Conservation (phyloP, 768 basidiomycete genomes). For the Cystobasidiopsis lactophilus region DNA sequence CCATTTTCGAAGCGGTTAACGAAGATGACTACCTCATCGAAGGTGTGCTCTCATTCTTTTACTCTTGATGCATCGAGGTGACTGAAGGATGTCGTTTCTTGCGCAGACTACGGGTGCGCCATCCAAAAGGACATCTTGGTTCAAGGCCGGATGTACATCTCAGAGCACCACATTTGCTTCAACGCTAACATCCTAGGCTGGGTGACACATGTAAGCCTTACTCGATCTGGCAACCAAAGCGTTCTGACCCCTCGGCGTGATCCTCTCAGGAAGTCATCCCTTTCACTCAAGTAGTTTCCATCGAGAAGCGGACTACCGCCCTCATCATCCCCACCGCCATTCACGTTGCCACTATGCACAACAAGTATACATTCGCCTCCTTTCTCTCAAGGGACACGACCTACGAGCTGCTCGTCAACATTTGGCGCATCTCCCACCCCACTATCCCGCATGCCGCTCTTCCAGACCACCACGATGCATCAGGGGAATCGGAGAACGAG, state of each 20-base stretch:
- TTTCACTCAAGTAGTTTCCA: constrained; percentile 57
- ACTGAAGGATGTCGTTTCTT: background rate
- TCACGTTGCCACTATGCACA: constrained; percentile 56
- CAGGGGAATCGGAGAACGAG: constrained; percentile 4
- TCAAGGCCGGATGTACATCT: constrained; percentile 87
- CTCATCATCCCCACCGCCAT: constrained; percentile 95
- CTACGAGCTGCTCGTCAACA: constrained; percentile 83
- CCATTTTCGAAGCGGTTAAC: constrained; percentile 65
- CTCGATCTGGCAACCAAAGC: background rate
- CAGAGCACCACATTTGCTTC: constrained; percentile 98
- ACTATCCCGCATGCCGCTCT: constrained; percentile 27
- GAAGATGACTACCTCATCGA: constrained; percentile 97
- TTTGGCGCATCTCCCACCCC: constrained; percentile 78
- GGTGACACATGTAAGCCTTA: constrained; percentile 68
- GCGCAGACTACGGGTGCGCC: constrained; percentile 84
- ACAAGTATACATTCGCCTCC: constrained; percentile 83
- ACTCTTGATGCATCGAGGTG: no score
- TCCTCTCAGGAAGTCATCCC: constrained; percentile 51
- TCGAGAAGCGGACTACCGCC: constrained; percentile 96
- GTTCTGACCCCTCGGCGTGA: no score
- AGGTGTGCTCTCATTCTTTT: constrained; percentile 34
- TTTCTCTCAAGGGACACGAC: constrained; percentile 92
- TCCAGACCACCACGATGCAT: constrained; percentile 12
- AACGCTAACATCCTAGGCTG: constrained; percentile 98
- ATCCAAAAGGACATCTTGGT: constrained; percentile 87